These are phyloP conservation scores for Heliosperma pusillum DNA, from an alignment of 148 eudicot genomes.

Conservation along the genomic window DNA sequence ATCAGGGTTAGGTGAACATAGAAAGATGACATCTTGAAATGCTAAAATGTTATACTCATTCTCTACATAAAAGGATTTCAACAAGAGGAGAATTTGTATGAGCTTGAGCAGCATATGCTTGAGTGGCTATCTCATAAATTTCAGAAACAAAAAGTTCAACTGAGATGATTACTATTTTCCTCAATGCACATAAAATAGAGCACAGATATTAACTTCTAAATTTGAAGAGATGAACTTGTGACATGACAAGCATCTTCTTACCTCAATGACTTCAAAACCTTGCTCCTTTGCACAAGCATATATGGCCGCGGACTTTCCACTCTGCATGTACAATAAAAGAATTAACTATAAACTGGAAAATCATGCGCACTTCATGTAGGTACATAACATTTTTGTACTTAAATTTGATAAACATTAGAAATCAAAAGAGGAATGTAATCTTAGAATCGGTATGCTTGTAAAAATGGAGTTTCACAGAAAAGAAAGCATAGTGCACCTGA, in stretches of 20 bases:
- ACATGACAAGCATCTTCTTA: constrained; percentile 24
- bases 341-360: constrained; percentile 2
- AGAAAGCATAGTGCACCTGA: background rate
- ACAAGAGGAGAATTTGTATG: background rate
- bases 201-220: background rate
- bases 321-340: constrained; percentile 43
- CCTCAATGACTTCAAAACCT: constrained; percentile 92
- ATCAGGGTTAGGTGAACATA: background rate
- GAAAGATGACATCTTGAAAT: background rate
- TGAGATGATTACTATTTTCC: background rate
- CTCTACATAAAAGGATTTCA: background rate
- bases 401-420: background rate
- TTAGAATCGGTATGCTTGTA: background rate
- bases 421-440: background rate
- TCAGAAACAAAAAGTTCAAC: background rate
- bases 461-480: background rate
- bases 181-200: background rate
- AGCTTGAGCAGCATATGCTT: background rate
- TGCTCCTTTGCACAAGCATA: constrained; percentile 98
- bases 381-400: constrained; percentile 2
- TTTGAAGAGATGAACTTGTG: background rate
- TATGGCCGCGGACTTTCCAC: constrained; percentile 97
- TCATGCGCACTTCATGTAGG: background rate
- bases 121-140: background rate
- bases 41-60: background rate